These are phyloP conservation scores for Wakefieldia striispora DNA, from an alignment of 768 basidiomycete genomes.

Conservation along the genomic window DNA sequence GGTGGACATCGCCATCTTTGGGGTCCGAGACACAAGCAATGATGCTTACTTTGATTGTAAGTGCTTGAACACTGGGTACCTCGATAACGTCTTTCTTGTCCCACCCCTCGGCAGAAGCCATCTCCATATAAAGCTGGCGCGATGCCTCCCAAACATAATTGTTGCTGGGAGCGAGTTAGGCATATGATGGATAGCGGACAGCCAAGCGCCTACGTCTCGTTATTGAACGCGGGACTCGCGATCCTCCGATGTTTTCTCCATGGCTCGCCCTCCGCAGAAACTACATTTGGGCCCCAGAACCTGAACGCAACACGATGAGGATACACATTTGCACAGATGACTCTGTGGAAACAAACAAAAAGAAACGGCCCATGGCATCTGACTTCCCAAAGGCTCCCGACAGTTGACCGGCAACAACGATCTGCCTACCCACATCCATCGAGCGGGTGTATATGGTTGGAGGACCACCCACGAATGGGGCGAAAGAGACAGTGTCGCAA, in stretches of 20 bases:
- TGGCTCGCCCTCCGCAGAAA: constrained; percentile 8
- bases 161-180: constrained; percentile 13
- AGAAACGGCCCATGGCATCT: constrained; percentile 5
- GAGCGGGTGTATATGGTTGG: constrained; percentile 23
- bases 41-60: constrained; percentile 20
- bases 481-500: constrained; percentile 20
- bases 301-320: constrained; percentile 4
- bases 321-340: not conserved
- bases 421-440: constrained; percentile 19
- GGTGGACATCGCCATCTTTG: not conserved
- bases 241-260: constrained; percentile 25
- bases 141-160: constrained; percentile 21
- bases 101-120: constrained; percentile 19
- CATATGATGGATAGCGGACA: not conserved
- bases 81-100: constrained; percentile 15
- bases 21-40: not conserved
- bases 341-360: constrained; percentile 15
- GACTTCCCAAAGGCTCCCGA: constrained; percentile 20
- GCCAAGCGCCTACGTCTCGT: constrained; percentile 17
- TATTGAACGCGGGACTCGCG: constrained; percentile 22
- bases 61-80: constrained; percentile 7
- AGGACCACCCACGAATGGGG: constrained; percentile 17
- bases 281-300: constrained; percentile 19
- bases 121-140: constrained; percentile 18
- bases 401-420: constrained; percentile 18